Evolutionary conservation across 805 yeast genomes (phyloP), one percentile per base, ranked within the genome.

Genomic region (Saccharomycopsis capsularis): DNA sequence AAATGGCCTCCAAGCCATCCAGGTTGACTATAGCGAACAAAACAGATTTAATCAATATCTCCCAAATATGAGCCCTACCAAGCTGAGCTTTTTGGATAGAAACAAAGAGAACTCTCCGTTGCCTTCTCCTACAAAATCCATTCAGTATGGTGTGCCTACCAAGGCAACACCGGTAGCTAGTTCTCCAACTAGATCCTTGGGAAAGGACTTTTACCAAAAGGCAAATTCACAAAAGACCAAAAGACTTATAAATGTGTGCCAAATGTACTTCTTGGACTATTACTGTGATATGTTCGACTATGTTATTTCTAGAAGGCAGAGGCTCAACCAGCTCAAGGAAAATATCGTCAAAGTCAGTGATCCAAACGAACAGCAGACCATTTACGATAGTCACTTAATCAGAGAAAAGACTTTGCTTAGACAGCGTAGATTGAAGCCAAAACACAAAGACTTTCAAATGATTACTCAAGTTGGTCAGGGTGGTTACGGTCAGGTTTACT

Each of bases 391-490:
- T 46, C 93, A 93, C 62, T 69, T 79, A 16, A 87, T 91, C 11
- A 76, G 91, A 48, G 99, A 93, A 66, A 74, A 95, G 40, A 87
- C 87, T 6, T 75, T 80, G 44, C 70, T 93, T 59, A 78, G 99
- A 57, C 88, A 88, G 63, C 78, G 97, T 61, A 78, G 99, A 62
- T 73, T 88, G 51, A 87, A 88, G 65, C 95, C 97, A 32, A 86
- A 84, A 63, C 93, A 90, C 62, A 90, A 90, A 58, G 99, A 93
- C 65, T 93, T 93, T 63, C 95, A 89, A 63, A 86, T 91, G 72
- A 83, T 93, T 56, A 93, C 99, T 1, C 99, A 93, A 69, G 97
- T 93, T 29, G 99, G 99, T 13, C 99, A 93, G 70, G 99, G 99
- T 61, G 99, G 99, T 2, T 93, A 93, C 62, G 99, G 99, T 22